Evolutionary conservation across 2,329 filamentous ascomycete species (phyloP), one percentile per base, ranked within the genome.

Genomic region (Ascochyta rabiei): DNA sequence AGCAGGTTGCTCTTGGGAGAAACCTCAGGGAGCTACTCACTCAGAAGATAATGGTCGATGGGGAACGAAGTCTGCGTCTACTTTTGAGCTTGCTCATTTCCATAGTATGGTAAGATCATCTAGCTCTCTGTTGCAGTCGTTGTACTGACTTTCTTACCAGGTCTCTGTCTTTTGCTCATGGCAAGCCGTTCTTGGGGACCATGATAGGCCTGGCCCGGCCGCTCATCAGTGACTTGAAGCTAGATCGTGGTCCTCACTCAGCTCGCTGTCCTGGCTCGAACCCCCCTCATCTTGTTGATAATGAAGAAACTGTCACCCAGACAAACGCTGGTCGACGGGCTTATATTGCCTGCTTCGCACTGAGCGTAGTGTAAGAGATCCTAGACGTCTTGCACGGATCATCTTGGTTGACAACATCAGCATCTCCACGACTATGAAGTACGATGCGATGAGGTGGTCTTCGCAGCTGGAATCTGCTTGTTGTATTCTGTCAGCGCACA

Each of bases 391-490:
- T 3, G 18, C 10, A 19, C 9, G 3, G 5, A 16, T 9, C 15
- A 7, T 13, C 6, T 19, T 16, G 24, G n/a, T 30, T 45, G 23
- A 44, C 21, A 16, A 15, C 31, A 66, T 49, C 41, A 67, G 67
- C 4, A 62, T 70, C 3, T 61, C 65, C 4, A 53, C 46, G 2
- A 53, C 47, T 6, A 48, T 59, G 48, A 45, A 54, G 5, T 48
- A 78, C 44, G 83, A 86, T 47, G 63, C 78, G 2, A 73, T 87
- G 43, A 76, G 75, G 2, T 89, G 85, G 85, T 86, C 80, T 0
- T 61, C 80, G 1, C 80, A 85, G 46, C 80, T 88, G 76, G 84
- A 86, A 26, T 83, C 86, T 31, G 83, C 80, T 31, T 72, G 87
- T 1, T 34, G 37, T 3, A 47, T 39, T 8, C 23, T 51, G 15